phyloP scores from a whole-genome alignment of 2,329 filamentous ascomycete genomes.

The Sarocladium strictum region DNA sequence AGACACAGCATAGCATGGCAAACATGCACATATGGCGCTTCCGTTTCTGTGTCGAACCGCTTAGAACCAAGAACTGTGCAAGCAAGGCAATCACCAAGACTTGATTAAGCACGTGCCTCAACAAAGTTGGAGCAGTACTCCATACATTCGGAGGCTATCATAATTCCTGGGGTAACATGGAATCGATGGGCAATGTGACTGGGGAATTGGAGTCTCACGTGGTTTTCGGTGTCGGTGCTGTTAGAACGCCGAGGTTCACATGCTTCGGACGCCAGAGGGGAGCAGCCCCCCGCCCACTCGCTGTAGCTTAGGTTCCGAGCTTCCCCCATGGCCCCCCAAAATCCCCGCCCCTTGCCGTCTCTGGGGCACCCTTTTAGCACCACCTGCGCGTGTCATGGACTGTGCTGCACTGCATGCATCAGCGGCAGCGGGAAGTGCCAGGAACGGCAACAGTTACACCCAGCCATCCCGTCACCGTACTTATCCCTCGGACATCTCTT shows the following conservation, averaged over 20 bases:
- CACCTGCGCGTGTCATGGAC: not conserved
- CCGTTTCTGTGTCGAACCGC: too few relatives aligned
- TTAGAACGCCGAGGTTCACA: constrained; percentile 1
- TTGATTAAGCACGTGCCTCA: too few relatives aligned
- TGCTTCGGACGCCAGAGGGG: not conserved
- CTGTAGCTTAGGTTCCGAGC: not conserved
- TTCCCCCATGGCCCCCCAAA: not conserved
- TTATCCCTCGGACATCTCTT: not conserved
- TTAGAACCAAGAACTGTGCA: too few relatives aligned
- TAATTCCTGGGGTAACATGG: too few relatives aligned
- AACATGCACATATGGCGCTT: too few relatives aligned
- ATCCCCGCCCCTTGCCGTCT: not conserved
- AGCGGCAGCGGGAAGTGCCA: not conserved
- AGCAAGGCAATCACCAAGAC: too few relatives aligned
- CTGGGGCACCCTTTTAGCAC: not conserved
- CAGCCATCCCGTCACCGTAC: not conserved
- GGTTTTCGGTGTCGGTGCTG: not conserved
- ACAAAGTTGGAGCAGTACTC: too few relatives aligned
- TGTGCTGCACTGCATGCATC: not conserved
- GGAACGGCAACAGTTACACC: not conserved
- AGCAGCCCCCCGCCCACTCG: not conserved
- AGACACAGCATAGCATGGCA: not conserved
- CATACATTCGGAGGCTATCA: too few relatives aligned
- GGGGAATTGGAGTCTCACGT: too few relatives aligned
- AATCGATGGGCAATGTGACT: too few relatives aligned